These are phyloP conservation scores for Circinella umbellata DNA, from an alignment of 371 early-diverging fungal species.

Conservation along the genomic window DNA sequence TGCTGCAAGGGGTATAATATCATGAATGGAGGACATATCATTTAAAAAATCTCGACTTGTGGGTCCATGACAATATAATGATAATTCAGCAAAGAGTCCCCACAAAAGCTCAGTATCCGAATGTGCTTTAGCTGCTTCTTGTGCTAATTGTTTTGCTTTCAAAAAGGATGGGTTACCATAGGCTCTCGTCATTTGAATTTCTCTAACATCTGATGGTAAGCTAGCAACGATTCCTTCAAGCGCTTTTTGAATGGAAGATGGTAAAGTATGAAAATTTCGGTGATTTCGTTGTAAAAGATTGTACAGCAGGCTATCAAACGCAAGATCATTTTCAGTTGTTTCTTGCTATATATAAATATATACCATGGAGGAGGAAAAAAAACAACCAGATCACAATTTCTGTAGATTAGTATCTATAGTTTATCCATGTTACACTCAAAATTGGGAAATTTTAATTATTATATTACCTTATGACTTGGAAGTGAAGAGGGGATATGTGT, in stretches of 20 bases:
- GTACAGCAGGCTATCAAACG: slow-evolving; percentile 13
- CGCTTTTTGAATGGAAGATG: neutral
- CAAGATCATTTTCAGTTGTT: slow-evolving; percentile 2
- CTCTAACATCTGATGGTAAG: neutral
- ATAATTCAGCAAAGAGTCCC: slow-evolving; percentile 30
- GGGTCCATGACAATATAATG: slow-evolving; percentile 29
- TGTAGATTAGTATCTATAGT: too few species aligned
- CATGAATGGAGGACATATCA: slow-evolving; percentile 13
- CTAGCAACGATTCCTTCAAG: slow-evolving; percentile 1
- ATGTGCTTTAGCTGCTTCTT: slow-evolving; percentile 11
- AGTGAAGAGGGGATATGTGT: neutral
- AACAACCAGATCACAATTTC: too few species aligned
- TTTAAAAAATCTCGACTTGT: slow-evolving; percentile 11
- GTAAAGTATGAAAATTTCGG: neutral
- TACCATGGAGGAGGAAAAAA: too few species aligned
- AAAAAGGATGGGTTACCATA: neutral
- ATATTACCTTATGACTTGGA: neutral
- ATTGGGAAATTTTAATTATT: neutral
- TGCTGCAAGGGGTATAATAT: slow-evolving; percentile 19
- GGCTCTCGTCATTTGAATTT: neutral
- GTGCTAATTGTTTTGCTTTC: slow-evolving; percentile 14
- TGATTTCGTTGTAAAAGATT: slow-evolving; percentile 11
- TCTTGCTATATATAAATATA: slow-evolving; percentile 11
- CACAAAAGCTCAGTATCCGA: slow-evolving; percentile 26
- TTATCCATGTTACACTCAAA: too few species aligned